Evolutionary conservation across 495 filamentous ascomycete species (phyloP), one percentile per base, ranked within the genome.

Genomic region (Penicillium robsamsonii): DNA sequence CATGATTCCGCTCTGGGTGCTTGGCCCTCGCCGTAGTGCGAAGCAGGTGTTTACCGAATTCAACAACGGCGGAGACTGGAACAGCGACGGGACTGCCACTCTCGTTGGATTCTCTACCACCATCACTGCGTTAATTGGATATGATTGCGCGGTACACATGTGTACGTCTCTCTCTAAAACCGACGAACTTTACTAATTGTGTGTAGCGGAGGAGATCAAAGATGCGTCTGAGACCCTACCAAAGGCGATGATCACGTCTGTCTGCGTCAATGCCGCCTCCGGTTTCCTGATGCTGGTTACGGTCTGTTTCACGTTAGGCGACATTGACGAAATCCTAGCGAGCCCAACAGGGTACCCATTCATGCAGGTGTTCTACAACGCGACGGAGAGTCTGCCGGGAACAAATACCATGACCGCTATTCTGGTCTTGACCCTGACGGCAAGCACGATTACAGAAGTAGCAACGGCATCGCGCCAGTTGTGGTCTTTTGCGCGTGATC

Each of bases 401-500:
- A 57, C 63, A 9, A 67, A 56, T 13, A 59, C 60, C 7, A 55
- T 78, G 45, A 68, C 71, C 18, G 49, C 60, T 29, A 57, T 74
- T 15, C 61, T 76, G 9, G 53, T 71, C 0, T 41, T 71, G 18
- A 63, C 73, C n/a, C 60, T 67, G 31, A 68, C 71, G 44, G 63
- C 64, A 22, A 65, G 66, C 45, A 67, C 58, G 18, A 62, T 74
- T n/a, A 60, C 61, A 5, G 47, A 68, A 33, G 52, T 73, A 1
- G 73, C 73, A n/a, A 66, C 73, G 4, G 65, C 70, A 12, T 75
- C 73, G 6, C 63, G 77, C 25, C 59, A 76, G 49, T 50, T 74
- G 1, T 79, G 65, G 31, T 69, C 77, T 8, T 79, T 80, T 58
- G 76, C 77, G 4, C 69, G 76, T n/a, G 76, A 79, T 46, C 66